Percentiles rank a stretch among this genome's conserved stretches.
Evolutionary conservation across 2,329 filamentous ascomycete genomes (phyloP).

Genomic region (Grosmannia huntii): DNA sequence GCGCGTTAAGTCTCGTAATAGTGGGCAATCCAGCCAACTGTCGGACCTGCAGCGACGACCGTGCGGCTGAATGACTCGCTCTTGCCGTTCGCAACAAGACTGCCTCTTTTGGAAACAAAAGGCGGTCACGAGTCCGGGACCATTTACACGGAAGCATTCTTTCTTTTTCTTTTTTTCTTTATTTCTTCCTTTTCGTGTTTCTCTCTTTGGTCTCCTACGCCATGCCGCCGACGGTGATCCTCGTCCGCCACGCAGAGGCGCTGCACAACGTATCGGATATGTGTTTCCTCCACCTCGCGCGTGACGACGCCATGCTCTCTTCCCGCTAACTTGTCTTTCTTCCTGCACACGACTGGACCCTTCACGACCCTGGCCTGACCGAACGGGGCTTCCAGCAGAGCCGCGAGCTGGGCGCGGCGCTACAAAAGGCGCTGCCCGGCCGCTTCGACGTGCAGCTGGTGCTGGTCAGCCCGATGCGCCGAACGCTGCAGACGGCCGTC

Average conservation of each 20-base stretch:
- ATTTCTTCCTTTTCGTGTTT: neutral
- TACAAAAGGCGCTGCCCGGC: slow-evolving; percentile 27
- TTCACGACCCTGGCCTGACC: slow-evolving; percentile 39
- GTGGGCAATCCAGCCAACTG: neutral
- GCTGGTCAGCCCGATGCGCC: slow-evolving; percentile 50
- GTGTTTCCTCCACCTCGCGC: slow-evolving; percentile 10
- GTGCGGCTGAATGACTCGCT: neutral
- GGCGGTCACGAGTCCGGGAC: neutral
- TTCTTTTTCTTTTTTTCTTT: neutral
- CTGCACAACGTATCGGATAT: slow-evolving; percentile 41
- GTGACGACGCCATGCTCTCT: neutral
- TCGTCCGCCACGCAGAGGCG: slow-evolving; percentile 80
- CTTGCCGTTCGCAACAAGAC: neutral
- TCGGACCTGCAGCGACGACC: neutral
- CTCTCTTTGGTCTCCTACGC: neutral
- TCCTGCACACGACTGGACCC: slow-evolving; percentile 29
- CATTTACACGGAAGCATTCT: neutral
- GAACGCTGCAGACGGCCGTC: slow-evolving; percentile 52
- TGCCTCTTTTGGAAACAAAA: neutral
- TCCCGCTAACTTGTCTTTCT: neutral
- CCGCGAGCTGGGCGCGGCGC: slow-evolving; percentile 25
- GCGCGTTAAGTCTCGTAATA: neutral
- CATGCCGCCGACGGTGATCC: slow-evolving; percentile 52
- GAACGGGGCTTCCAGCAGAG: slow-evolving; percentile 37
- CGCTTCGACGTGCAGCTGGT: slow-evolving; percentile 38